Base-by-base conservation (phyloP, 108 stramenopile genomes). In the Skeletonema grethae region DNA sequence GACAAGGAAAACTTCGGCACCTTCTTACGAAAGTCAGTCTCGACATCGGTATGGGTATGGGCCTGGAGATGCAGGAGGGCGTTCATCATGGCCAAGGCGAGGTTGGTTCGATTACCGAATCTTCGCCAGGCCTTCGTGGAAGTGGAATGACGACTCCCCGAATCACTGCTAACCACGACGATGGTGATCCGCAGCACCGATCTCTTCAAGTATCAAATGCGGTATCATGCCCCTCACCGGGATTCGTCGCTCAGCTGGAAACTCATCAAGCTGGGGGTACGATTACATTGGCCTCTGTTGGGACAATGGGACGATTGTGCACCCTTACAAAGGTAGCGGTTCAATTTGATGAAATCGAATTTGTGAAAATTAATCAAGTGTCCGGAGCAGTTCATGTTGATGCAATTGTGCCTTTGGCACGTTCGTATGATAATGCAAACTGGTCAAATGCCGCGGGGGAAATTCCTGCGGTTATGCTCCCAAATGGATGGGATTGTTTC, bases 381-480 rank as follows among this genome's bases (percentile, higher is more conserved):
- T 25, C 25, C n/a, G n/a, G n/a, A n/a, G n/a, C n/a, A n/a, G n/a
- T n/a, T n/a, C n/a, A n/a, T n/a, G n/a, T n/a, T 28, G 57, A 39
- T 39, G 12, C 57, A 11, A 58, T 58, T 12, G 13, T 58, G 11
- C 67, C 67, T 3, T 20, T 61, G 59, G 67, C 46, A 7, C 58
- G 67, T 20, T 61, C 59, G n/a, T 72, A 72, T 39, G 71, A 64
- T 31, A 41, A 50, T 25, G 12, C 20, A 15, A 65, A 65, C 18
- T 72, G 71, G 71, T 53, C 64, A 10, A 58, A 58, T 58, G 57
- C 57, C 35, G 57, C 57, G 25, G 57, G 57, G 35, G 57, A 58
- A 41, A 12, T 58, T 41, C 57, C 57, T 12, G 57, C 57, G 57
- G 57, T 58, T 11, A 41, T 41, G 35, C 8, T 58, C 11, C 57